Evolutionary conservation across 805 yeast genomes (phyloP), one percentile per base, ranked within the genome.

Genomic region (Naumovozyma baii): DNA sequence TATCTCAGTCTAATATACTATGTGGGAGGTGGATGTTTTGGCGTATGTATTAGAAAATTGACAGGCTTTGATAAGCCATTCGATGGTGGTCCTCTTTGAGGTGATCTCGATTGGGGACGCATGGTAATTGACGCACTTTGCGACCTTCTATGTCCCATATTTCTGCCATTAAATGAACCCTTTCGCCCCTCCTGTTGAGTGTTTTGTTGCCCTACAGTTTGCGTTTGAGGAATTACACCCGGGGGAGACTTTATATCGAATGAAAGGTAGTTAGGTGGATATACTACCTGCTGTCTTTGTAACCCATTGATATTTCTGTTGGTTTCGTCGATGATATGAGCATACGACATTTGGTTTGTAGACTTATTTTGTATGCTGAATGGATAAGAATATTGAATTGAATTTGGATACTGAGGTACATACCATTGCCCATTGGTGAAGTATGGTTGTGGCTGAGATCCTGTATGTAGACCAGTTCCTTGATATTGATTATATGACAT

Each of bases 21-120:
- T 18, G 44, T 44, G n/a, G 61, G 59, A 13, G 62, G 62, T 17
- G 62, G 62, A 44, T 57, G 59, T 36, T 54, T 57, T 31, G 61
- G 62, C 1, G 62, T 57, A 40, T 57, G 60, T 10, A 57, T 57
- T 37, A 57, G 39, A 41, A 57, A 57, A 36, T 55, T 55, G 19
- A 57, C 58, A 18, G 56, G 56, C 19, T 48, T 45, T 9, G 25
- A 33, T 4, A 31, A 18, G 8, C 18, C 20, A 20, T 33, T 30
- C 3, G 19, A 5, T 15, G 43, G 40, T 3, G 43, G 33, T 17
- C 30, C 29, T 16, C 45, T 36, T 19, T 36, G 38, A 3, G 52
- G 53, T 16, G 51, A 47, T 36, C 38, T 45, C 10, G 37, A 38
- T 8, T 35, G 12, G 3, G 36, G 17, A 34, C 40, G 44, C 20